Evolutionary conservation across 2,329 filamentous ascomycete species (phyloP), one percentile per base, ranked within the genome.

Genomic region (Xylaria sp.): DNA sequence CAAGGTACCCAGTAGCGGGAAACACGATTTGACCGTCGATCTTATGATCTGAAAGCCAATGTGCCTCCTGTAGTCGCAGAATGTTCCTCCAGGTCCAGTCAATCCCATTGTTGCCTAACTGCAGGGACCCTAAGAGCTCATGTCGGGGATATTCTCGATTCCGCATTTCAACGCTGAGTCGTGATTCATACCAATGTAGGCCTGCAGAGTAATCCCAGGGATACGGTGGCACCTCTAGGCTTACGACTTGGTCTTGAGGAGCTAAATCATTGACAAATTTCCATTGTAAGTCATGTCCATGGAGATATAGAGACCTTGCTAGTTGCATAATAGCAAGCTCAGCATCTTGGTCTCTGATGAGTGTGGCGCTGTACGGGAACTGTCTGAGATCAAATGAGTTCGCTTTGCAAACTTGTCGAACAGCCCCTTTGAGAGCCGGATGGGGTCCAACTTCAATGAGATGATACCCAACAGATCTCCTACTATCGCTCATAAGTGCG

Each of bases 91-190:
- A 76, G 0, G 5, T 54, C n/a, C 15, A 71, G n/a, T 74, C 60
- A 4, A 76, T 68, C 0, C 66, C 70, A 13, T 74, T 73, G 0
- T 68, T 71, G 0, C 67, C 52, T 1, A 58, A 59, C 10, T 28
- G 28, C 2, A 5, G 2, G 6, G 74, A 70, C 0, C 84, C 84
- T 0, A 85, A 69, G 0, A 86, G 74, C 57, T 84, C 82, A 37
- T 83, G 81, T 0, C 80, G 76, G 0, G 78, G 74, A 32, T 78
- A 76, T 28, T 73, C 66, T 0, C 78, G 70, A 56, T 65, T 56
- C 0, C 66, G 62, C 65, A 77, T 76, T 5, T 77, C 74, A 1
- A 72, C 70, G 5, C 75, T 77, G 2, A 77, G 65, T 0, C 78
- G 77, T 0, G 76, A 76, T 69, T 69, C 66, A 13, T 15, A 32